Conservation (phyloP, 306 rosid genomes). For the Cicer bijugum region DNA sequence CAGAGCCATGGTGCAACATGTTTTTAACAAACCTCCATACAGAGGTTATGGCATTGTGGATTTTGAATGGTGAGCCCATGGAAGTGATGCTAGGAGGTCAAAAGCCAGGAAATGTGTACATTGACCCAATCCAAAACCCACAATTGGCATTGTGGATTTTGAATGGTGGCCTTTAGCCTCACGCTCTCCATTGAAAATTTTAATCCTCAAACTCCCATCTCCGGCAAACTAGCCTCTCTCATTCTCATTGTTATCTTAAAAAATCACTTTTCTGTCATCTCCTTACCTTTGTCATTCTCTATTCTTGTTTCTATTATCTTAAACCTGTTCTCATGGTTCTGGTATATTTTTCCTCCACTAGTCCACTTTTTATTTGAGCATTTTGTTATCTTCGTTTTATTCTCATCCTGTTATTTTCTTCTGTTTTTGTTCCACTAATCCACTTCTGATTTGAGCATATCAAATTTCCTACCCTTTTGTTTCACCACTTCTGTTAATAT, state of each 20-base stretch:
- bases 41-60: background rate
- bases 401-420: background rate
- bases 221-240: background rate
- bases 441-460: background rate
- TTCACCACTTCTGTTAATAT: background rate
- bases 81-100: background rate
- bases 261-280: background rate
- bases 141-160: too few species aligned
- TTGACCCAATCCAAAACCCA: background rate
- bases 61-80: background rate
- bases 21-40: background rate
- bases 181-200: background rate
- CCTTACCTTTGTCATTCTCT: background rate
- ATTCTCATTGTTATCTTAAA: background rate
- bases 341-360: background rate
- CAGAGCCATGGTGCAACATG: background rate
- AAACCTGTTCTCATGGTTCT: background rate
- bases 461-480: background rate
- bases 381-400: background rate
- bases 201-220: background rate
- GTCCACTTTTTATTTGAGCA: constrained; percentile 16
- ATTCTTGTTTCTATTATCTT: background rate
- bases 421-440: constrained; percentile 5
- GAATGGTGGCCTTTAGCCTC: background rate
- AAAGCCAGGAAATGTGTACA: background rate